A percentile compares a stretch with the other conserved stretches of the same genome.
Conservation (phyloP, 1,284 basidiomycete species). For the Naganishia sp. region DNA sequence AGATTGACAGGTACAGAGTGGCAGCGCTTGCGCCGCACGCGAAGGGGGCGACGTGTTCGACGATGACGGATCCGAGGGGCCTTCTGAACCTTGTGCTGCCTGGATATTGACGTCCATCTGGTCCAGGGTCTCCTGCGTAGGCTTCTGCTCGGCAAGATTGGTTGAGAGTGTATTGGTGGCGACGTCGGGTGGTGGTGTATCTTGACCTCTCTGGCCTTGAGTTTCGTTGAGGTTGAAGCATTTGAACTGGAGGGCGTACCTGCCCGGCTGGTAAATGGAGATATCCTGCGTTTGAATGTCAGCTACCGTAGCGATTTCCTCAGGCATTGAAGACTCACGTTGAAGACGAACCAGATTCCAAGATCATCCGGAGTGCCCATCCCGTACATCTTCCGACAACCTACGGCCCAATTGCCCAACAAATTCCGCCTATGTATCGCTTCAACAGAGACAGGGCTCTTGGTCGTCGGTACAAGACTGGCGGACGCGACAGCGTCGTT, state of each 20-base stretch:
- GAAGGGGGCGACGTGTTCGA: too few relatives aligned
- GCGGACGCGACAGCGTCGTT: too few relatives aligned
- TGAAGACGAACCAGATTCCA: conserved; percentile 21
- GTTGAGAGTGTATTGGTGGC: too few relatives aligned
- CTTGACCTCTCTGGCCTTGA: neutral
- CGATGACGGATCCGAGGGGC: too few relatives aligned
- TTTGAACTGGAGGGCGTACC: conserved; percentile 12
- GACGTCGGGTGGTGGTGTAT: neutral
- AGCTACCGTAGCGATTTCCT: neutral
- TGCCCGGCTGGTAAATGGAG: conserved; percentile 14
- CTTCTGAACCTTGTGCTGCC: too few relatives aligned
- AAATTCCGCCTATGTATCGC: neutral
- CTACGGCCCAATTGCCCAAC: conserved; percentile 17
- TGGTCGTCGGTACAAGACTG: too few relatives aligned
- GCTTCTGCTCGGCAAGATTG: too few relatives aligned
- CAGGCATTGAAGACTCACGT: neutral
- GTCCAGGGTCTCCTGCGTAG: too few relatives aligned
- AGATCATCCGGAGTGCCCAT: conserved; percentile 17
- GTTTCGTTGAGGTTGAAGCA: conserved; percentile 14
- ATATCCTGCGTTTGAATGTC: conserved; percentile 1
- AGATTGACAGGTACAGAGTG: neutral
- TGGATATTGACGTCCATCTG: too few relatives aligned
- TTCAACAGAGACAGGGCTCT: too few relatives aligned
- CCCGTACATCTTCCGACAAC: conserved; percentile 20
- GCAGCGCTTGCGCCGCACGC: too few relatives aligned